Evolutionary conservation across 148 eudicot genomes (phyloP), one percentile per base, ranked within the genome.

Genomic region (Silene conica): DNA sequence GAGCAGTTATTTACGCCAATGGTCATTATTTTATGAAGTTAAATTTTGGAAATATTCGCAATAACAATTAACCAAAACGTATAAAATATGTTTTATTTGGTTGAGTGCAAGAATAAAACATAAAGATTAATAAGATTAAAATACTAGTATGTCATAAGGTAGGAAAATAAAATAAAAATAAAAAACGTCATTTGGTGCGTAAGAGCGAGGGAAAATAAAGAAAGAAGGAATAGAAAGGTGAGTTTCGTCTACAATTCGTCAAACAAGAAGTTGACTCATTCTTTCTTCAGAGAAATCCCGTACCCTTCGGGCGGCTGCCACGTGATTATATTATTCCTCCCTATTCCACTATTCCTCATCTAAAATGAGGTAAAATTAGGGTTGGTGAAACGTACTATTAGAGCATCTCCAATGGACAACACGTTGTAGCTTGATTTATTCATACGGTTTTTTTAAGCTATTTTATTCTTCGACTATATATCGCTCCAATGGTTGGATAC

Each of bases 221-320:
- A 23, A 63, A 48, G 7, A 19, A 31, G 34, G 76, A 66, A 69
- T 82, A 75, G 68, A 81, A 76, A 81, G 25, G 82, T 18, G 68
- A 68, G 85, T 78, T 84, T 78, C 87, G 85, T 87, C 88, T 82
- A 59, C 74, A 82, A 58, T 74, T 86, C 78, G 90, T 86, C 92
- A 85, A 89, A 88, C 80, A 80, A 76, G 73, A 64, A 65, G 85
- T 89, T 87, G 97, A 89, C 93, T 87, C 68, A 77, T 76, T 89
- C 85, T 71, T 65, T 83, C 74, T 23, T 69, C 55, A 76, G 68
- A 75, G 73, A 86, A 80, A 84, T 45, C 88, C 95, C 96, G 86
- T 79, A 8, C 61, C 66, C 75, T 79, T 86, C 96, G 96, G 89
- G 87, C 97, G 90, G 45, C 80, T 83, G 77, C 78, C 85, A 76